Evolutionary conservation across 768 basidiomycete species (phyloP), one percentile per base, ranked within the genome.

Genomic region (Candolleomyces aberdarensis): DNA sequence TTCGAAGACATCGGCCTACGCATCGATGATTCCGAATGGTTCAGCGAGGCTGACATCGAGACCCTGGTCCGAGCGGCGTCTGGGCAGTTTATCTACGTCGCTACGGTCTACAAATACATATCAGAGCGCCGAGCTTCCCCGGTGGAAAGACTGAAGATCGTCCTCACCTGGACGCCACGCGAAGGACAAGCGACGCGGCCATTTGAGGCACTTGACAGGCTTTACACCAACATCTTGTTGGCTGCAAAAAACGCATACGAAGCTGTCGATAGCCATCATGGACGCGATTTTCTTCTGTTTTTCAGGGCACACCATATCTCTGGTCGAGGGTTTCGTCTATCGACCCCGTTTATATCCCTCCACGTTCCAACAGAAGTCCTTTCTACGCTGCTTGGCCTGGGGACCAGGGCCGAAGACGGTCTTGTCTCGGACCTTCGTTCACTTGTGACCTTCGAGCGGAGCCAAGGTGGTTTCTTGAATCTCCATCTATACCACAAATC

Each of bases 1-100:
- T 39, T 58, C 48, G 10, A 13, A 15, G 48, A 58, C 14, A 26
- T 50, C 17, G 40, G 46, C 14, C n/a, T 22, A 7, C 57, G 48
- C 7, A 15, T 32, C 31, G 15, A 26, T 40, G 5, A n/a, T 26
- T 48, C 17, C 40, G 36, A n/a, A 10, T 58, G 57, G 57, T 48
- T 48, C 14, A 22, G 26, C 6, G 31, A 49, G 17, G n/a, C 40
- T 5, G 57, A 19, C 2, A 36, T 58, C n/a, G n/a, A 9, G 15
- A 51, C 8, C 15, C 39, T 58, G 9, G 57, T 58, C 3, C 20
- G n/a, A 11, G 29, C 15, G 1, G 46, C 57, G 19, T 58, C 57
- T 11, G 57, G 57, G 5, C 57, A 58, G 48, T 58, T 58, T 20
- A 58, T 58, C 15, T 58, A 58, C 26, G 57, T 48, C 14, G 48